These are phyloP conservation scores for Cryptococcus deneoformans DNA, from an alignment of 1,284 basidiomycete species.

Conservation along the genomic window DNA sequence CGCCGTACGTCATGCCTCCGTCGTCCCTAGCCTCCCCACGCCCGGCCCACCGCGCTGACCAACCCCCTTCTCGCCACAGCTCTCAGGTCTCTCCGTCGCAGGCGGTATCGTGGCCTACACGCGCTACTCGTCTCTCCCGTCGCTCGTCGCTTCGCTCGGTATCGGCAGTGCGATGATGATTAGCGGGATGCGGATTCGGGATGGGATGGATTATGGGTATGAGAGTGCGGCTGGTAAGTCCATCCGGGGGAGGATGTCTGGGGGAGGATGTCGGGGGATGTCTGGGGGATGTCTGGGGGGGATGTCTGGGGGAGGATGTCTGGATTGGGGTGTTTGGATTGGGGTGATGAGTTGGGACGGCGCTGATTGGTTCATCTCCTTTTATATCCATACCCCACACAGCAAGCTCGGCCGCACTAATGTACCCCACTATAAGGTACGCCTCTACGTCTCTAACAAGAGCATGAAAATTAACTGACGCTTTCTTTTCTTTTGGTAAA, in stretches of 20 bases:
- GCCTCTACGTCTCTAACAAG: background rate
- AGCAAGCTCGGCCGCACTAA: slow-evolving; percentile 10
- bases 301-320: too few species aligned
- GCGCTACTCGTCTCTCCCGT: slow-evolving; percentile 25
- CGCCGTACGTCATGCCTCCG: background rate
- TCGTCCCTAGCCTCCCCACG: background rate
- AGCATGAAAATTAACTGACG: background rate
- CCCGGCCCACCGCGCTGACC: background rate
- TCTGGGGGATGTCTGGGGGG: too few species aligned
- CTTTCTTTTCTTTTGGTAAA: background rate
- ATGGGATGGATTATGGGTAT: slow-evolving; percentile 30
- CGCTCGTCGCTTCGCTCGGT: slow-evolving; percentile 28
- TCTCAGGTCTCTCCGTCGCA: slow-evolving; percentile 28
- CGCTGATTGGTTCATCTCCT: background rate
- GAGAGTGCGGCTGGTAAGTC: slow-evolving; percentile 33
- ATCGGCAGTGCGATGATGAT: slow-evolving; percentile 34
- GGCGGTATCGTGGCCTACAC: slow-evolving; percentile 38
- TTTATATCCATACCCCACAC: background rate
- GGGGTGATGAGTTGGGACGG: too few species aligned
- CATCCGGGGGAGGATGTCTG: too few species aligned
- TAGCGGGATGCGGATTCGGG: slow-evolving; percentile 35
- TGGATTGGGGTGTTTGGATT: too few species aligned
- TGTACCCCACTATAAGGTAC: slow-evolving; percentile 11
- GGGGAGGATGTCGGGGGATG: too few species aligned
- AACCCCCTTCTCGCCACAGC: slow-evolving; percentile 11